Conservation (phyloP, 1,139 yeast genomes). For the Candida sp. region DNA sequence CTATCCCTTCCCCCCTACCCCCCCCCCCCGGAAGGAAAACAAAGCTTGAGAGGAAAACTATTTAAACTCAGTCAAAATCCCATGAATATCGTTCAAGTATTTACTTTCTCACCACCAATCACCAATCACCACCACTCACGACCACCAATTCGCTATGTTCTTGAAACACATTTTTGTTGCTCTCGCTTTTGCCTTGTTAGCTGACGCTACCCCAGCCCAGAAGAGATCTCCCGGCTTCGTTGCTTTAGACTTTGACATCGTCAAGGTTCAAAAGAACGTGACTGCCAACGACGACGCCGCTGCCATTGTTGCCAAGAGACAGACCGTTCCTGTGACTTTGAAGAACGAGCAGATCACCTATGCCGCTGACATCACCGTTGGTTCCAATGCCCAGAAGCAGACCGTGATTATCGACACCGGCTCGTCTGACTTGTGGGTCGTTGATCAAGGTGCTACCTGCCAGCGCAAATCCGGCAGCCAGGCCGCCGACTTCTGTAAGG, state of each 20-base stretch:
- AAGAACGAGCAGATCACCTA: conserved; percentile 8
- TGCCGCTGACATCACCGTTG: conserved; percentile 11
- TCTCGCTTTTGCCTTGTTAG: conserved; percentile 15
- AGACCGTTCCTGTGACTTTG: conserved; percentile 10
- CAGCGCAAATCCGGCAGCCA: neutral
- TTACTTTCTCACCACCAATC: too few relatives aligned
- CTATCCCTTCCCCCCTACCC: neutral
- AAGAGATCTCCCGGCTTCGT: conserved; percentile 14
- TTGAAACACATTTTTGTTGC: conserved; percentile 7
- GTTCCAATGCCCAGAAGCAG: conserved; percentile 13
- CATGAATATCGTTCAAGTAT: too few relatives aligned
- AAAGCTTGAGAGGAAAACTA: too few relatives aligned
- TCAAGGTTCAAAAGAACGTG: conserved; percentile 24
- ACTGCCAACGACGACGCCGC: conserved; percentile 13
- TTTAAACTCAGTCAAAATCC: neutral
- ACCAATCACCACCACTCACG: neutral
- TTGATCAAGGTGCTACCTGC: conserved; percentile 11
- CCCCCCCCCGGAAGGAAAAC: too few relatives aligned
- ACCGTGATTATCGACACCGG: conserved; percentile 23
- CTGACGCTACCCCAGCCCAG: conserved; percentile 8
- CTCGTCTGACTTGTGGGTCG: conserved; percentile 33
- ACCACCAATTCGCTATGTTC: conserved; percentile 1
- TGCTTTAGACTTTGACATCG: conserved; percentile 13
- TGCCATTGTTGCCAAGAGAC: conserved; percentile 3
- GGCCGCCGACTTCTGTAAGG: conserved; percentile 5